Evolutionary conservation across 352 stramenopile genomes (phyloP), one percentile per base, ranked within the genome.

Genomic region (Pythium chondricola): DNA sequence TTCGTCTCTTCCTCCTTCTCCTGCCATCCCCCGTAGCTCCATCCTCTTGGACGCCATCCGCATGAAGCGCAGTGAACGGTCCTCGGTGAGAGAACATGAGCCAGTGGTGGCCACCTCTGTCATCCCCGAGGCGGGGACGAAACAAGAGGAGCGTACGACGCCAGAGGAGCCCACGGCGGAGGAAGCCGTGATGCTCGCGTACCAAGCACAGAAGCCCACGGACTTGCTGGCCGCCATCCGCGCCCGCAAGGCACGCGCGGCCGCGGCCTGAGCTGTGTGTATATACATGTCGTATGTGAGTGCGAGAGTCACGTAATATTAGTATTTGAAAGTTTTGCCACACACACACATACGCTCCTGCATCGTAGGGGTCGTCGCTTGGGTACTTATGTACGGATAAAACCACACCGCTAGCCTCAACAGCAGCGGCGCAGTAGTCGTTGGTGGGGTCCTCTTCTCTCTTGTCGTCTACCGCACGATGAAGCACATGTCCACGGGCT

Each of bases 401-500:
- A n/a, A n/a, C n/a, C n/a, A n/a, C n/a, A n/a, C n/a, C n/a, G n/a
- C n/a, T n/a, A n/a, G n/a, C n/a, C n/a, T n/a, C n/a, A n/a, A n/a
- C n/a, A n/a, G n/a, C n/a, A n/a, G n/a, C n/a, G n/a, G n/a, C n/a
- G n/a, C n/a, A n/a, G n/a, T n/a, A n/a, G n/a, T n/a, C n/a, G n/a
- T n/a, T n/a, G n/a, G n/a, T n/a, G n/a, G n/a, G n/a, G n/a, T n/a
- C n/a, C n/a, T n/a, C n/a, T n/a, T n/a, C n/a, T n/a, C n/a, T n/a
- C n/a, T n/a, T n/a, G n/a, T n/a, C n/a, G n/a, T 36, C 48, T 46
- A 88, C 58, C 81, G 74, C 52, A 91, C 74, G 17, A 88, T 60
- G 56, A 88, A 92, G 46, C 77, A 78, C 77, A 92, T 85, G 47
- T 83, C 65, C 36, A 89, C 64, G 25, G 80, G 80, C 55, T 92